phyloP scores from a whole-genome alignment of 2,329 filamentous ascomycete species.

The Coniosporium tulheliwenetii region DNA sequence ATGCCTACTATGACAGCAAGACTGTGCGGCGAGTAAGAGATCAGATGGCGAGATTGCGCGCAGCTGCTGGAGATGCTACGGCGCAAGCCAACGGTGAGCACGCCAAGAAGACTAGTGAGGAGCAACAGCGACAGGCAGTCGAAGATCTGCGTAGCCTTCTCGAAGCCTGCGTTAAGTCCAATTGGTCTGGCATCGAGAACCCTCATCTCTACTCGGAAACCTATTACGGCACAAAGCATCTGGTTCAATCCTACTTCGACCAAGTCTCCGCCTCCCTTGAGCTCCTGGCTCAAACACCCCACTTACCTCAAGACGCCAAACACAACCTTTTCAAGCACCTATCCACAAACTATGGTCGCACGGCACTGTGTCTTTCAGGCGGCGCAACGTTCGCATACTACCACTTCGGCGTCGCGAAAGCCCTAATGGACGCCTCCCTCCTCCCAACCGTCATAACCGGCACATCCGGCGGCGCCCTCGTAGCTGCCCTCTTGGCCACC shows the following conservation, averaged over 20 bases:
- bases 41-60: slow-evolving; percentile 52
- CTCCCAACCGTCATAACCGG: slow-evolving; percentile 91
- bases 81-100: slow-evolving; percentile 6
- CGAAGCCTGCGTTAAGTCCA: slow-evolving; percentile 91
- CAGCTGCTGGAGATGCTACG: slow-evolving; percentile 23
- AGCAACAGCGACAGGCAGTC: slow-evolving; percentile 33
- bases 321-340: slow-evolving; percentile 72
- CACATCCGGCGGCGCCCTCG: slow-evolving; percentile 82
- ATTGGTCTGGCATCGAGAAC: slow-evolving; percentile 92
- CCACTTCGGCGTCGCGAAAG: slow-evolving; percentile 85
- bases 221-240: slow-evolving; percentile 91
- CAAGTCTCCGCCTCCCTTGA: slow-evolving; percentile 58
- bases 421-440: slow-evolving; percentile 69
- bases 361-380: slow-evolving; percentile 82
- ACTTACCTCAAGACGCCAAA: slow-evolving; percentile 59
- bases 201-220: slow-evolving; percentile 91
- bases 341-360: slow-evolving; percentile 80
- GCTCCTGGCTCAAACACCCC: slow-evolving; percentile 51
- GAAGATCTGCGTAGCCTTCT: slow-evolving; percentile 65
- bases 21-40: slow-evolving; percentile 65
- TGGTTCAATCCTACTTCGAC: slow-evolving; percentile 81
- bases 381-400: slow-evolving; percentile 94
- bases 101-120: no score
- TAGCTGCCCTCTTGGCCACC: slow-evolving; percentile 76
- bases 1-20: slow-evolving; percentile 72